Percentiles rank a stretch among this genome's conserved stretches.
Conservation (phyloP, 2,329 filamentous ascomycete genomes). For the Fusarium luffae region DNA sequence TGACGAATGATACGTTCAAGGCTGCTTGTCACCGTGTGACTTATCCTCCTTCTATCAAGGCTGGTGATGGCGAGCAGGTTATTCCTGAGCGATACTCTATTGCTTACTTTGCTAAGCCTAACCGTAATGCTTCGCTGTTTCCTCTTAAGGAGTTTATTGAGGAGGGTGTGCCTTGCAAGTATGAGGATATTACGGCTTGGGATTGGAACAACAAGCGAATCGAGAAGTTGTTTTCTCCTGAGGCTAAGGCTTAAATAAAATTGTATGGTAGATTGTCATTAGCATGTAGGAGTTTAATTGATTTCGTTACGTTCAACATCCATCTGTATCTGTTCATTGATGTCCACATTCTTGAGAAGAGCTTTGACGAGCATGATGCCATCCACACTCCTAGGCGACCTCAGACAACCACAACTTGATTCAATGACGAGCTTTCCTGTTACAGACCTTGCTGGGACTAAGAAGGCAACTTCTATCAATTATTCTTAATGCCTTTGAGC, state of each 20-base stretch:
- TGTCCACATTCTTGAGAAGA: too few species aligned
- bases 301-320: too few species aligned
- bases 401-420: too few species aligned
- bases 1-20: slow-evolving; percentile 51
- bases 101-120: slow-evolving; percentile 48
- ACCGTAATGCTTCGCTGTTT: slow-evolving; percentile 46
- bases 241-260: neutral
- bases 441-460: too few species aligned
- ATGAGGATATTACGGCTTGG: slow-evolving; percentile 50
- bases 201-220: slow-evolving; percentile 48
- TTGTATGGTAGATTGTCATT: slow-evolving; percentile 1
- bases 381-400: too few species aligned
- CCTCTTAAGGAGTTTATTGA: slow-evolving; percentile 48
- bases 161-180: slow-evolving; percentile 38
- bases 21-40: slow-evolving; percentile 52
- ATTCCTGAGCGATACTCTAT: slow-evolving; percentile 47
- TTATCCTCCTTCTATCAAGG: slow-evolving; percentile 40
- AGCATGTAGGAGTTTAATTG: slow-evolving; percentile 13
- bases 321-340: too few species aligned
- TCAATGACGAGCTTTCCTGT: too few species aligned
- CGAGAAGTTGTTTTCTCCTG: slow-evolving; percentile 38
- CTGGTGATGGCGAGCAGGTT: slow-evolving; percentile 24
- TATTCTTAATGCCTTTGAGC: too few species aligned
- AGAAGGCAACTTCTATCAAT: too few species aligned
- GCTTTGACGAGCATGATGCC: too few species aligned